These are phyloP conservation scores for Naegleria gruberi DNA, from an alignment of 208 protist genomes.

Conservation along the genomic window DNA sequence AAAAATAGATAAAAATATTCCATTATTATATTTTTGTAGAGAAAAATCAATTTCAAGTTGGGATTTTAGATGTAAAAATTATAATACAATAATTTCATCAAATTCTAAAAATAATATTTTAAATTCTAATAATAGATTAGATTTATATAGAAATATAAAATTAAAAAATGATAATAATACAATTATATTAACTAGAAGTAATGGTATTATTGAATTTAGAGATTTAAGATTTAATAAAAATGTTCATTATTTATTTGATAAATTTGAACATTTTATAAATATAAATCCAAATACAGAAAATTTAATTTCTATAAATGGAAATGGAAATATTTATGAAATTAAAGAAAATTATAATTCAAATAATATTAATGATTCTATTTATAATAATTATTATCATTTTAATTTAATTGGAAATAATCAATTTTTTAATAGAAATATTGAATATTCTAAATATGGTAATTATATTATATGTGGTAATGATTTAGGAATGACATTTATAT, in stretches of 20 bases:
- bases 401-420: background rate
- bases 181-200: background rate
- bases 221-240: background rate
- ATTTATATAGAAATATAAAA: background rate
- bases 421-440: background rate
- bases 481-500: background rate
- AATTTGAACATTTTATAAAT: background rate
- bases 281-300: background rate
- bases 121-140: background rate
- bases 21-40: background rate
- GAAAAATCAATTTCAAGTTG: background rate
- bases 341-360: background rate
- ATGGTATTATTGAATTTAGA: background rate
- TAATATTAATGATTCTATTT: background rate
- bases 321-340: background rate
- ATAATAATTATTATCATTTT: background rate
- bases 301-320: background rate
- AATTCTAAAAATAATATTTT: background rate
- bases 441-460: background rate
- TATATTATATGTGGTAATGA: background rate
- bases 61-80: background rate
- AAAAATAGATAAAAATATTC: background rate
- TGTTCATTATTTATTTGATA: background rate
- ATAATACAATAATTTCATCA: background rate
- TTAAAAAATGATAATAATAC: background rate